These are phyloP conservation scores for Trichoderma asperelloides DNA, from an alignment of 495 filamentous ascomycete genomes.

Conservation along the genomic window DNA sequence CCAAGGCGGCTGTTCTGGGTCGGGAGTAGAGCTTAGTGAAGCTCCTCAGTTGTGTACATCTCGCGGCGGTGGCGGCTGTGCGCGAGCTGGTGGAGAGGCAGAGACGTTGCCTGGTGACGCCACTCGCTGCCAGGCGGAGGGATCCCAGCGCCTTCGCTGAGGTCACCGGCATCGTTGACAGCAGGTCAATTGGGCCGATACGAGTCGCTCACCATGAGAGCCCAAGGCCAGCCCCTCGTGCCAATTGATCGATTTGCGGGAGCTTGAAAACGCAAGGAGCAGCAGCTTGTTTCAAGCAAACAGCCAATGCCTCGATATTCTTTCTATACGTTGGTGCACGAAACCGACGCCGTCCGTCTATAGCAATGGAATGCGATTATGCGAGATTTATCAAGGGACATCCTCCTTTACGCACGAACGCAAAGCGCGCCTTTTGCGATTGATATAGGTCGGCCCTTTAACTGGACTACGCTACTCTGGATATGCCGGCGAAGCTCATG, in stretches of 20 bases:
- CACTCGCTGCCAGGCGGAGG: neutral
- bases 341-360: too few species aligned
- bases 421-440: neutral
- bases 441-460: neutral
- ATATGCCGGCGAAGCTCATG: neutral
- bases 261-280: neutral
- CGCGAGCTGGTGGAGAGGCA: neutral
- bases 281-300: neutral
- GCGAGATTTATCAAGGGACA: neutral
- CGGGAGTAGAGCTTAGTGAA: neutral
- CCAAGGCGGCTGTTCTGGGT: neutral
- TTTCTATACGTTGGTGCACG: too few species aligned
- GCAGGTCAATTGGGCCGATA: neutral
- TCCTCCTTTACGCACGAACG: neutral
- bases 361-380: neutral
- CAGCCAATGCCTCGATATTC: neutral
- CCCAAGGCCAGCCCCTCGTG: neutral
- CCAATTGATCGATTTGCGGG: constrained; percentile 1
- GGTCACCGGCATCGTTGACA: neutral
- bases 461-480: neutral
- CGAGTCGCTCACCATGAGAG: neutral
- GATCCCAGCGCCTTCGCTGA: neutral
- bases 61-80: neutral
- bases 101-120: neutral
- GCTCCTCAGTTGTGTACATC: neutral